Base-by-base conservation (phyloP, 495 filamentous ascomycete genomes). In the Melanomma pulvis-pyrius region DNA sequence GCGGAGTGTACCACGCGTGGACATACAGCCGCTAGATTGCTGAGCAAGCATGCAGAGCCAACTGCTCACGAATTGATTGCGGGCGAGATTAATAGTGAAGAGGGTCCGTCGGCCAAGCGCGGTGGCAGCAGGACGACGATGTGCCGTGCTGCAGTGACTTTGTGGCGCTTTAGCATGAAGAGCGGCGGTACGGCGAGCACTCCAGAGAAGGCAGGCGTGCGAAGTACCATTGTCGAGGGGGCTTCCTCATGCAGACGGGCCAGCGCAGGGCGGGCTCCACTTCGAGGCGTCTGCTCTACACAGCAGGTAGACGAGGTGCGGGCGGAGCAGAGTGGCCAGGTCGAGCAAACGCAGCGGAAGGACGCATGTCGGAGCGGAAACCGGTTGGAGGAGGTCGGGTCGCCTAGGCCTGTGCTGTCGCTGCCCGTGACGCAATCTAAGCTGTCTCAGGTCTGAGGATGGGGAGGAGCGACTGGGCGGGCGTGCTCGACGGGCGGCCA, bases 1-100 rank as follows among this genome's bases (percentile, higher is more conserved):
- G 17, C 28, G 26, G 48, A 61, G 47, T 47, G 25, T 49, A 53
- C 24, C 44, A 55, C 47, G 52, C 59, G 36, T 11, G 39, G 19
- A 30, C 7, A 50, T 59, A 57, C 66, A 62, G 25, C 56, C 61
- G 70, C 65, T 68, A 69, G 57, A 69, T 72, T 69, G 61, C 52
- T 30, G 65, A 59, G 61, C 63, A 55, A 68, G 58, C 59, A 61
- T 36, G 56, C 52, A 49, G 36, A 65, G 55, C 65, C 65, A 55
- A 36, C 36, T 17, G 22, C 29, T 55, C 54, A 34, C 52, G 28
- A 59, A 71, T 67, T 62, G 65, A 61, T 66, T 63, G 60, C 41
- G 51, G 28, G 39, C 51, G 57, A 66, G 50, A 72, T 72, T 69
- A 71, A 41, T 29, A 59, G 55, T 57, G 47, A 60, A 21, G 17